Evolutionary conservation across 2,329 filamentous ascomycete genomes (phyloP).

Genomic region (Akanthomyces dipterigenus): DNA sequence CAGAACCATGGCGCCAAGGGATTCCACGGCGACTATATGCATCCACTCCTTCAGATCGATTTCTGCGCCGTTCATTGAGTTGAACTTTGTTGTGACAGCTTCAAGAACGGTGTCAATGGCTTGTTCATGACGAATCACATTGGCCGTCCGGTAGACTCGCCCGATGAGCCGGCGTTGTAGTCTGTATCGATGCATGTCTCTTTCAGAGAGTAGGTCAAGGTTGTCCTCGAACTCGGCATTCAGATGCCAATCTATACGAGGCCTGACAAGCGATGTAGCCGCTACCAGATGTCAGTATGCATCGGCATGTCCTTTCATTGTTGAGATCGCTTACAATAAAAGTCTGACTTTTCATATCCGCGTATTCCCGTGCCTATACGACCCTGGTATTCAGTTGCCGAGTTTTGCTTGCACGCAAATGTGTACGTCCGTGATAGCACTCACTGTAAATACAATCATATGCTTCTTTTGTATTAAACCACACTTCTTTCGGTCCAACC

Average conservation of each 20-base stretch:
- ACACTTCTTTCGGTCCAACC: constrained; percentile 47
- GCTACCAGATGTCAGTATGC: constrained; percentile 24
- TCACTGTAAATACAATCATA: constrained; percentile 42
- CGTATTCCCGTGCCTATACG: constrained; percentile 34
- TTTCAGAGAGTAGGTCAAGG: constrained; percentile 45
- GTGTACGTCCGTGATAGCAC: constrained; percentile 12
- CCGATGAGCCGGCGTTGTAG: constrained; percentile 44
- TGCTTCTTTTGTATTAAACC: constrained; percentile 42
- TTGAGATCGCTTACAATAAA: constrained; percentile 36
- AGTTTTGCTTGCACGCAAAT: not conserved
- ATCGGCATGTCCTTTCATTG: too few species aligned
- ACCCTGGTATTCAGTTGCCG: not conserved
- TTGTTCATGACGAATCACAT: constrained; percentile 34
- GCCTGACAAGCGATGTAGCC: constrained; percentile 38
- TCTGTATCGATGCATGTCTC: constrained; percentile 39
- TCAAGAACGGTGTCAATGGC: constrained; percentile 35
- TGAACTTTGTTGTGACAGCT: constrained; percentile 29
- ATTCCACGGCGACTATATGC: constrained; percentile 49
- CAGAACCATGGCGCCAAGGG: constrained; percentile 41
- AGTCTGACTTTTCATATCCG: constrained; percentile 45
- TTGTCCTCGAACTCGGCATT: constrained; percentile 33
- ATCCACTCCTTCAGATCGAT: constrained; percentile 49
- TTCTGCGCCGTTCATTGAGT: constrained; percentile 28
- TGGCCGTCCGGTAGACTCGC: constrained; percentile 38
- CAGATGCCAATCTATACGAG: constrained; percentile 33